These are phyloP conservation scores for Gentiana macrophylla DNA, from an alignment of 257 asterid genomes.

Conservation along the genomic window DNA sequence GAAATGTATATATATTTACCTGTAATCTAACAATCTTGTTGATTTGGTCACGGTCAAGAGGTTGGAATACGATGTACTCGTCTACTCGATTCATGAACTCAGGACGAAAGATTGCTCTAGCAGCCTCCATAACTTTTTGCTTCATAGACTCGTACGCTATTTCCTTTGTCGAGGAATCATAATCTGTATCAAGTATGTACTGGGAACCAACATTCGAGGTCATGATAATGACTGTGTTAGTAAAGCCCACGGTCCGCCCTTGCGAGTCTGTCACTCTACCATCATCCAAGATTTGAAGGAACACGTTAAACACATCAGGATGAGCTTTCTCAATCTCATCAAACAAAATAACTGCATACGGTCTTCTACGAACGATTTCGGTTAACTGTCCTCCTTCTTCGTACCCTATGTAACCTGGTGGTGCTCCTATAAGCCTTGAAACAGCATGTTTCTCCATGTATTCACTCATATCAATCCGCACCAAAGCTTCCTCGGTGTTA, in stretches of 20 bases:
- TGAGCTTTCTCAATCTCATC: conserved; percentile 97
- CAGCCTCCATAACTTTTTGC: conserved; percentile 72
- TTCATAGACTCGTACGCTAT: conserved; percentile 64
- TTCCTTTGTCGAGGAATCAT: conserved; percentile 42
- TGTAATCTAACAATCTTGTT: conserved; percentile 58
- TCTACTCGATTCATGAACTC: conserved; percentile 96
- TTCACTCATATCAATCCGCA: conserved; percentile 94
- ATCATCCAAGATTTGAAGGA: conserved; percentile 88
- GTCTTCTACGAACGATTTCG: conserved; percentile 81
- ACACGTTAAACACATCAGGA: conserved; percentile 76
- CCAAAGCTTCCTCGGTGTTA: conserved; percentile 91
- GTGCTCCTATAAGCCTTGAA: conserved; percentile 86
- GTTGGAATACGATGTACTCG: conserved; percentile 92
- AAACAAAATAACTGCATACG: conserved; percentile 75
- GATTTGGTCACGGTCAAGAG: conserved; percentile 76
- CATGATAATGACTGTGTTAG: conserved; percentile 79
- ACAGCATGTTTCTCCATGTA: conserved; percentile 98
- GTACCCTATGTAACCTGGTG: conserved; percentile 93
- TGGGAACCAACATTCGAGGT: conserved; percentile 94
- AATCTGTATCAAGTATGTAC: conserved; percentile 59
- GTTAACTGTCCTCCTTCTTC: conserved; percentile 96
- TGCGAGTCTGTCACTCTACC: conserved; percentile 96
- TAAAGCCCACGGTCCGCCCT: conserved; percentile 91
- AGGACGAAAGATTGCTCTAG: conserved; percentile 75
- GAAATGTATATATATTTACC: conserved; percentile 20